A percentile compares a stretch with the other conserved stretches of the same genome.
Evolutionary conservation across 257 asterid genomes (phyloP).

Genomic region (Asclepias syriaca): DNA sequence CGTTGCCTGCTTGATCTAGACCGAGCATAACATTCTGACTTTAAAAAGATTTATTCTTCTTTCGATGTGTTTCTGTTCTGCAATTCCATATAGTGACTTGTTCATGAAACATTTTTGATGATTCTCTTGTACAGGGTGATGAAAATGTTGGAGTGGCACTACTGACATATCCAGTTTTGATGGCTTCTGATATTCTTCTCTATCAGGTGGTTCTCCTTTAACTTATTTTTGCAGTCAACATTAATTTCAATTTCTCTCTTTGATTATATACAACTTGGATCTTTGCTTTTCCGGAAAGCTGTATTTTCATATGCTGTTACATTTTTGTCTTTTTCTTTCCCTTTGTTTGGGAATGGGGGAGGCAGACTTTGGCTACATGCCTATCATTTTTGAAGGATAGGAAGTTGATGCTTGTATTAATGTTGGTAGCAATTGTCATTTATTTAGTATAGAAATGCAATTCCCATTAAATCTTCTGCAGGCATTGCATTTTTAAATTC

Average conservation of each 20-base stretch:
- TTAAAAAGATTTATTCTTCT: not conserved
- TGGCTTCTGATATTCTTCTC: slow-evolving; percentile 96
- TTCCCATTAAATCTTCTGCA: not conserved
- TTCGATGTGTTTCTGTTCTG: not conserved
- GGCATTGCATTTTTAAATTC: slow-evolving; percentile 13
- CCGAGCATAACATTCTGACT: not conserved
- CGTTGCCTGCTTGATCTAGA: not conserved
- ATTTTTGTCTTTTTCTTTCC: not conserved
- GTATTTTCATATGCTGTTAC: not conserved
- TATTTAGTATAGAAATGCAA: not conserved
- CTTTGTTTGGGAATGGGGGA: not conserved
- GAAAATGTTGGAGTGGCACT: slow-evolving; percentile 96
- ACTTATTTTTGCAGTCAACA: not conserved
- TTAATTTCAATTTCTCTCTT: slow-evolving; percentile 3
- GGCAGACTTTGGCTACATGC: not conserved
- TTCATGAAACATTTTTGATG: not conserved
- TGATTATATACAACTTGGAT: not conserved
- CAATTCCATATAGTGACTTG: not conserved
- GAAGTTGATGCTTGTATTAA: not conserved
- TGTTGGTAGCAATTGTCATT: not conserved
- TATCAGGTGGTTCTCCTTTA: slow-evolving; percentile 55
- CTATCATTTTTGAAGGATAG: not conserved
- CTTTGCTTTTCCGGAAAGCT: not conserved
- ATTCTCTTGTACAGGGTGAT: slow-evolving; percentile 54
- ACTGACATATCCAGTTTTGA: slow-evolving; percentile 88